Percentiles rank a stretch among this genome's conserved stretches.
These are phyloP conservation scores for Protomyces pachydermus DNA, from an alignment of 1,139 yeast species.

Conservation along the genomic window DNA sequence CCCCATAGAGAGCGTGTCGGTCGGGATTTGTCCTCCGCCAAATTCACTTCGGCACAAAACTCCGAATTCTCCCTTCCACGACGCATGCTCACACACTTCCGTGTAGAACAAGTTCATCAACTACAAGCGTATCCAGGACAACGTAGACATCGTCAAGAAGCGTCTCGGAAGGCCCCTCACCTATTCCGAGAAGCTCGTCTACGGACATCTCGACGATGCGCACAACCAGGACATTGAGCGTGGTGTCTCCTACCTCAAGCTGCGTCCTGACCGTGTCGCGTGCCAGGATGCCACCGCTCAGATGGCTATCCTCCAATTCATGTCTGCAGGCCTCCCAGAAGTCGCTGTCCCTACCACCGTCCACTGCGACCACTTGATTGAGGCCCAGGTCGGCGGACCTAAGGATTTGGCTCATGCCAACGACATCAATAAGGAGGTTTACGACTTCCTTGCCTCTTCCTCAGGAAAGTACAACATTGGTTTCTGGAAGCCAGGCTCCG, in stretches of 20 bases:
- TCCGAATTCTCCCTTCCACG: background rate
- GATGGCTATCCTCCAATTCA: constrained; percentile 97
- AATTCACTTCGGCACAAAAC: background rate
- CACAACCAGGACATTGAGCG: constrained; percentile 89
- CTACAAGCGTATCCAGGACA: constrained; percentile 48
- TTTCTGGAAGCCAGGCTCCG: constrained; percentile 99
- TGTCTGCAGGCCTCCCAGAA: constrained; percentile 92
- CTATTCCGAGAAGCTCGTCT: constrained; percentile 92
- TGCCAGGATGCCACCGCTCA: constrained; percentile 99
- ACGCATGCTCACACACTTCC: background rate
- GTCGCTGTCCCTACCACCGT: constrained; percentile 97
- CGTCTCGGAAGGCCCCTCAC: constrained; percentile 92
- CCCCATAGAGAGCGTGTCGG: background rate
- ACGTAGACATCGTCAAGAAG: constrained; percentile 75
- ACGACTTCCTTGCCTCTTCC: constrained; percentile 87
- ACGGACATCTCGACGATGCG: constrained; percentile 95
- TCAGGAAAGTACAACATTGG: constrained; percentile 98
- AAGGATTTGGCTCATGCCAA: constrained; percentile 92
- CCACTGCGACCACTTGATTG: constrained; percentile 98
- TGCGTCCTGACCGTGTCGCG: constrained; percentile 98
- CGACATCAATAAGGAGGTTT: constrained; percentile 90
- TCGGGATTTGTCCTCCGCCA: background rate
- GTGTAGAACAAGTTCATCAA: constrained; percentile 26
- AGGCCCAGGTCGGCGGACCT: constrained; percentile 91
- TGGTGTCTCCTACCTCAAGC: constrained; percentile 92